Evolutionary conservation across 805 yeast genomes (phyloP).

Genomic region (Nakazawaea ishiwadae): DNA sequence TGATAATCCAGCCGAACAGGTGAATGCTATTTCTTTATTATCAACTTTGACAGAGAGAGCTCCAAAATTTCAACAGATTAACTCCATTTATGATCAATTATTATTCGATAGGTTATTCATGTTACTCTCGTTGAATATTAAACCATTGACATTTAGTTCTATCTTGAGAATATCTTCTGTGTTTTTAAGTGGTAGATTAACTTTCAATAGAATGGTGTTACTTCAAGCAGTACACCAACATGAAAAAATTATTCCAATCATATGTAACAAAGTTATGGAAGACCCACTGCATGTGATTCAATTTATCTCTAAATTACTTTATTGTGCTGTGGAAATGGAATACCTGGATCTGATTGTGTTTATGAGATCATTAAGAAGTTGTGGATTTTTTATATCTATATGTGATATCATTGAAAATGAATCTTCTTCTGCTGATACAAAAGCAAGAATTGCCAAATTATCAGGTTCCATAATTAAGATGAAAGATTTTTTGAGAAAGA

Average conservation of each 20-base stretch:
- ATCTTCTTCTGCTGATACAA: conserved; percentile 5
- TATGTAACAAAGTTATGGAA: conserved; percentile 6
- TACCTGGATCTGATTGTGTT: conserved; percentile 32
- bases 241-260: conserved; percentile 8
- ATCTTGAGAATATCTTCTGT: conserved; percentile 32
- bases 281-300: not conserved
- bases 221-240: conserved; percentile 9
- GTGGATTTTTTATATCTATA: conserved; percentile 31
- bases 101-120: conserved; percentile 37
- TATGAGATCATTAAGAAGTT: conserved; percentile 41
- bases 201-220: conserved; percentile 14
- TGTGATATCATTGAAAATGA: conserved; percentile 10
- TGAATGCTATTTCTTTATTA: conserved; percentile 48
- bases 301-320: conserved; percentile 13
- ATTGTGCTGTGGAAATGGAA: conserved; percentile 6
- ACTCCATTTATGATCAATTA: conserved; percentile 32
- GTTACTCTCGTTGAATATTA: conserved; percentile 35
- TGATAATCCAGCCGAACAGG: conserved; percentile 43
- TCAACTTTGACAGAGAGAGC: conserved; percentile 47
- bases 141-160: conserved; percentile 40
- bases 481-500: conserved; percentile 30
- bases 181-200: conserved; percentile 19
- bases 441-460: not conserved
- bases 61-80: conserved; percentile 32
- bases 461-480: conserved; percentile 15